Evolutionary conservation across 1,139 yeast genomes (phyloP).

Genomic region (Hyphopichia burtonii): DNA sequence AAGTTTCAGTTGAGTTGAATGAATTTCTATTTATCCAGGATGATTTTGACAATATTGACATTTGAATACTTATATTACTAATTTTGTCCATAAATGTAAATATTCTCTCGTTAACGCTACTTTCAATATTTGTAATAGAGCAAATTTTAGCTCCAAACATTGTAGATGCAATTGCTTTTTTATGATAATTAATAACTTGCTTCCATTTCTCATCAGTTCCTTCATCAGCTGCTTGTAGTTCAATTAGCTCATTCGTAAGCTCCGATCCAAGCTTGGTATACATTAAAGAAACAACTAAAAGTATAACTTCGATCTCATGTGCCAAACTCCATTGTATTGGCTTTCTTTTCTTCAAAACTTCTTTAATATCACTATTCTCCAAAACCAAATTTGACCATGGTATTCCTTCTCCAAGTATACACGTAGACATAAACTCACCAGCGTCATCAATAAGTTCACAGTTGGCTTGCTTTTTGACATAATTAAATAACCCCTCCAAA

Average conservation of each 20-base stretch:
- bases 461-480: slow-evolving; percentile 5
- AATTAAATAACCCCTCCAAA: slow-evolving; percentile 23
- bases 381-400: slow-evolving; percentile 17
- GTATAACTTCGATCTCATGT: slow-evolving; percentile 28
- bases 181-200: slow-evolving; percentile 32
- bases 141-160: slow-evolving; percentile 1
- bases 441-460: background rate
- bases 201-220: slow-evolving; percentile 33
- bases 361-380: background rate
- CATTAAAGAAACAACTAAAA: slow-evolving; percentile 26
- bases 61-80: slow-evolving; percentile 34
- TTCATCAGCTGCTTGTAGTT: slow-evolving; percentile 12
- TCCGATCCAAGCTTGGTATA: slow-evolving; percentile 39
- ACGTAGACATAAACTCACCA: slow-evolving; percentile 4
- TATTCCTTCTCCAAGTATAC: slow-evolving; percentile 6
- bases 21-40: slow-evolving; percentile 38
- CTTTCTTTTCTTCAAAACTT: slow-evolving; percentile 3
- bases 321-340: slow-evolving; percentile 26
- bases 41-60: slow-evolving; percentile 40
- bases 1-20: slow-evolving; percentile 26
- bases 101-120: slow-evolving; percentile 11
- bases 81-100: slow-evolving; percentile 27
- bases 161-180: slow-evolving; percentile 28
- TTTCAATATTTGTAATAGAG: slow-evolving; percentile 3
- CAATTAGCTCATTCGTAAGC: slow-evolving; percentile 36